A percentile compares a stretch with the other conserved stretches of the same genome.
Evolutionary conservation across 176 grass and related monocot genomes (phyloP).

Genomic region (Poa pratensis): DNA sequence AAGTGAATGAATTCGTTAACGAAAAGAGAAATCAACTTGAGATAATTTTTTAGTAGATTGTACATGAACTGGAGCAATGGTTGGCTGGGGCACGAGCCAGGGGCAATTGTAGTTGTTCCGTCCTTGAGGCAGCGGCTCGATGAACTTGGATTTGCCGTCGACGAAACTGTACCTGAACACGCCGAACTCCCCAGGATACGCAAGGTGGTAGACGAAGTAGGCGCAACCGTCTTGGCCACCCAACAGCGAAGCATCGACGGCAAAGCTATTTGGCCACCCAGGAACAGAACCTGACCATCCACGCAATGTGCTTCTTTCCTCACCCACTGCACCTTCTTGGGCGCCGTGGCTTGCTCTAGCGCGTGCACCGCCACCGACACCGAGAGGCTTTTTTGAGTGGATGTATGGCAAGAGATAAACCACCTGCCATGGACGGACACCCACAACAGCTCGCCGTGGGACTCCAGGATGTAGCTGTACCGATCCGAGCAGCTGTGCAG

Average conservation of each 20-base stretch:
- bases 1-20: neutral
- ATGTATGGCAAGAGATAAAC: neutral
- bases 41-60: neutral
- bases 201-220: neutral
- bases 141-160: neutral
- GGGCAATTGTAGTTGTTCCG: neutral
- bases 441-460: neutral
- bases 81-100: neutral
- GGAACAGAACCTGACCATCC: neutral
- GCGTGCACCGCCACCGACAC: neutral
- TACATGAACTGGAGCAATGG: neutral
- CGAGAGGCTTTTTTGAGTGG: rapidly evolving
- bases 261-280: neutral
- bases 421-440: neutral
- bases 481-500: too few relatives aligned
- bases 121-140: neutral
- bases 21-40: neutral
- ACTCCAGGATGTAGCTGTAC: neutral
- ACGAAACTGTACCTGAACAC: neutral
- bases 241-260: neutral
- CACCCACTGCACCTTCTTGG: neutral
- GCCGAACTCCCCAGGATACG: neutral
- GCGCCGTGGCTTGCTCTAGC: neutral
- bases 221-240: neutral
- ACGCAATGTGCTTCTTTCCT: neutral